Evolutionary conservation across 2,329 filamentous ascomycete genomes (phyloP), one percentile per base, ranked within the genome.

Genomic region (Trichoderma gracile): DNA sequence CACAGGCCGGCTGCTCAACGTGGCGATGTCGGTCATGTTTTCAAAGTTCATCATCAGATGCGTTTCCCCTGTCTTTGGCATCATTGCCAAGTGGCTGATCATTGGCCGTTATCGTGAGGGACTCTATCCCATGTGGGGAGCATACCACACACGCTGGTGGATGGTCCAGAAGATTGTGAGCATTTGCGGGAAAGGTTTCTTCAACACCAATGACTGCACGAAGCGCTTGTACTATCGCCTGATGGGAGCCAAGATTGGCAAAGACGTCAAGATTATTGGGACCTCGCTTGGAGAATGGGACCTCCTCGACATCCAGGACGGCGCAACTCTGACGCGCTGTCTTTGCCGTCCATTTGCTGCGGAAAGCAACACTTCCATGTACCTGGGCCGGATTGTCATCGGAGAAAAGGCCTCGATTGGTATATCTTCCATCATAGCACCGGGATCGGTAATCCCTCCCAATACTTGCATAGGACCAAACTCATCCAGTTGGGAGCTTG

Each of bases 81-180:
- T 86, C 25, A 46, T 74, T 3, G 75, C 79, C 55, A 86, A 86
- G 70, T 86, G 84, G 84, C 50, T 81, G 6, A 75, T 86, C 58
- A 81, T 86, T 47, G 84, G 84, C 12, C 78, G 78, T 1, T 81
- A 84, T 69, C 76, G 74, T 42, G 78, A 83, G 69, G 84, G 84
- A 0, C 70, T 84, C 2, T 85, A 82, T 68, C 83, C 84, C 2
- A 86, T 86, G 84, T 86, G 84, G 84, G 83, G 82, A 1, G 66
- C 71, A 1, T 86, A 86, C 68, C 84, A 86, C 70, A 85, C 82
- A 0, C 77, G 82, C 9, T 86, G 84, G 84, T 86, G 84, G 84
- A 68, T 86, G 62, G 79, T 80, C 1, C 80, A 86, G 69, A 86
- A 86, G 73, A 79, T 80, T 21, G 74, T 82, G 3, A 76, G 78